Evolutionary conservation across 306 rosid genomes (phyloP).

Genomic region (Vigna nakashimae): DNA sequence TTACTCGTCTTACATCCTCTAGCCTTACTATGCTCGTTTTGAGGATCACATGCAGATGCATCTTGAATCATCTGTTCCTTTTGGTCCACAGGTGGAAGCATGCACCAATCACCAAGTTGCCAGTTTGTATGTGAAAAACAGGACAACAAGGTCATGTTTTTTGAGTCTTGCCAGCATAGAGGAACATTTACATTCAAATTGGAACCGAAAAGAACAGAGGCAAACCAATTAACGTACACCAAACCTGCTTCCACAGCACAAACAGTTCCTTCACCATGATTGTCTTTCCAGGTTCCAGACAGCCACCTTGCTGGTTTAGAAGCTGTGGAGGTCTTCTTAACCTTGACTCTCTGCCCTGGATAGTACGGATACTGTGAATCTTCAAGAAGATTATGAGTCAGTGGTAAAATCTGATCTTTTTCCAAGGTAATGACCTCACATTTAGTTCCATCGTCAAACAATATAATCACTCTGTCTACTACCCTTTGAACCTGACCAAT

Average conservation of each 20-base stretch:
- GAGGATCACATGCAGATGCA: slow-evolving; percentile 46
- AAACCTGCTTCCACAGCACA: slow-evolving; percentile 81
- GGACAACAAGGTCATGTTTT: slow-evolving; percentile 71
- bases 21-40: slow-evolving; percentile 49
- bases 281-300: slow-evolving; percentile 80
- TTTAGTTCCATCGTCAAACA: slow-evolving; percentile 84
- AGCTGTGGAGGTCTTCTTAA: slow-evolving; percentile 62
- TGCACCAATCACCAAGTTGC: slow-evolving; percentile 99
- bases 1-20: slow-evolving; percentile 53
- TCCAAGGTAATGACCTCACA: slow-evolving; percentile 65
- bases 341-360: slow-evolving; percentile 93
- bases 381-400: slow-evolving; percentile 71
- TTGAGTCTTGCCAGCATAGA: slow-evolving; percentile 67
- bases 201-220: slow-evolving; percentile 63
- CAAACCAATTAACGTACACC: slow-evolving; percentile 80
- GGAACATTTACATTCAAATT: slow-evolving; percentile 59
- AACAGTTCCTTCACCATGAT: slow-evolving; percentile 77
- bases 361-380: slow-evolving; percentile 88
- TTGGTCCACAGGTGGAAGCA: slow-evolving; percentile 56
- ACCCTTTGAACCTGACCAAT: slow-evolving; percentile 83
- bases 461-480: slow-evolving; percentile 67
- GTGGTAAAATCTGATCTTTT: slow-evolving; percentile 69
- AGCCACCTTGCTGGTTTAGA: slow-evolving; percentile 80
- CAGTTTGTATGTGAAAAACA: slow-evolving; percentile 86
- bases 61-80: slow-evolving; percentile 46